Conservation (phyloP, 257 asterid genomes). For the Henckelia pumila region DNA sequence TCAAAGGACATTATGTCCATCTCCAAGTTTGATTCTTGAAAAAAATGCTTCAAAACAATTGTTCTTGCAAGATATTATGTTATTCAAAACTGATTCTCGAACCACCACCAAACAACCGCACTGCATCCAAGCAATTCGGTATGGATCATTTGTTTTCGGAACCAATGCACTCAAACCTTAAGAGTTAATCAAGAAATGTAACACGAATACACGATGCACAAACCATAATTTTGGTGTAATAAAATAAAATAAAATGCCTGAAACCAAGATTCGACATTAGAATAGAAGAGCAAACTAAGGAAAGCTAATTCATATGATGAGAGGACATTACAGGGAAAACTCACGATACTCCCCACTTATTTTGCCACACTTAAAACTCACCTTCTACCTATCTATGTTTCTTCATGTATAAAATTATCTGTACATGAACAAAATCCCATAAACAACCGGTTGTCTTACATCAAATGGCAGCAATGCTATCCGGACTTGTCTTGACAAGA, state of each 20-base stretch:
- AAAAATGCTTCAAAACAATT: no score
- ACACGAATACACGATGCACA: no score
- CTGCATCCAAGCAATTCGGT: no score
- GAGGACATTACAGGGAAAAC: constrained; percentile 9
- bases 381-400: constrained; percentile 9
- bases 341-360: constrained; percentile 18
- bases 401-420: constrained; percentile 10
- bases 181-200: no score
- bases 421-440: constrained; percentile 32
- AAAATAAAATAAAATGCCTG: no score
- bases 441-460: not conserved
- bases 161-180: no score
- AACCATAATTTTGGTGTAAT: not conserved
- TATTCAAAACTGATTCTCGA: no score
- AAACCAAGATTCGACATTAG: not conserved
- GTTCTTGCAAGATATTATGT: no score
- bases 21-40: no score
- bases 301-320: not conserved
- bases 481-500: constrained; percentile 7
- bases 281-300: not conserved
- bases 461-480: constrained; percentile 1
- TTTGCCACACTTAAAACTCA: constrained; percentile 1
- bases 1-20: no score
- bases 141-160: no score
- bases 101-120: no score